These are phyloP conservation scores for Aeminium ludgeri DNA, from an alignment of 495 filamentous ascomycete genomes.

Conservation along the genomic window DNA sequence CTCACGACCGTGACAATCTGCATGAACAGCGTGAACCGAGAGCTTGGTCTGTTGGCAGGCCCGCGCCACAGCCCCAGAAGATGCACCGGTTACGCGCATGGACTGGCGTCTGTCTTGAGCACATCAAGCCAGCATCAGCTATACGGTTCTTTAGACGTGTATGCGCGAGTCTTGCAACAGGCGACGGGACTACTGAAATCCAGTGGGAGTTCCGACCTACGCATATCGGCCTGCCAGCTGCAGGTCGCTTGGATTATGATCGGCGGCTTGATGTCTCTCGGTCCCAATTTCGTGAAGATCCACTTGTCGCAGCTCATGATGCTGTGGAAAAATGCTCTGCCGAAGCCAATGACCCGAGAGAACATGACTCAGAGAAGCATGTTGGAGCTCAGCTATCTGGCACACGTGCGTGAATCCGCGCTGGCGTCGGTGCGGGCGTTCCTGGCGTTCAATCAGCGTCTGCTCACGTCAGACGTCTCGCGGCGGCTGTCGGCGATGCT, in stretches of 20 bases:
- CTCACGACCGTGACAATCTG: slow-evolving; percentile 83
- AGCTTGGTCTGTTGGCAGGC: slow-evolving; percentile 58
- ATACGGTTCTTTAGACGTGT: slow-evolving; percentile 89
- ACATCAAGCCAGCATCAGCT: slow-evolving; percentile 75
- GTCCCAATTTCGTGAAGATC: slow-evolving; percentile 97
- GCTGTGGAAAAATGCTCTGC: slow-evolving; percentile 95
- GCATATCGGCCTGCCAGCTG: slow-evolving; percentile 83
- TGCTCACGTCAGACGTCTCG: slow-evolving; percentile 89
- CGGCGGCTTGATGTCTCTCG: slow-evolving; percentile 87
- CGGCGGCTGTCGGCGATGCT: slow-evolving; percentile 83
- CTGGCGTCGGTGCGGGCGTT: slow-evolving; percentile 82
- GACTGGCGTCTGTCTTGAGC: slow-evolving; percentile 78
- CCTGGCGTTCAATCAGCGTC: slow-evolving; percentile 79
- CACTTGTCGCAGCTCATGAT: slow-evolving; percentile 87
- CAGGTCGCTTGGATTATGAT: slow-evolving; percentile 97
- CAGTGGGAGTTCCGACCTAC: slow-evolving; percentile 77
- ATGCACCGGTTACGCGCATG: slow-evolving; percentile 86
- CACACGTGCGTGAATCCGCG: slow-evolving; percentile 90
- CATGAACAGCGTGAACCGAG: slow-evolving; percentile 85
- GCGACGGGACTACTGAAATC: slow-evolving; percentile 86
- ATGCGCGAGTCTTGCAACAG: slow-evolving; percentile 76
- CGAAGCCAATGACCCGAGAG: slow-evolving; percentile 82
- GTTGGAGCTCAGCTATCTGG: slow-evolving; percentile 79
- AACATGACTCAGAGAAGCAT: slow-evolving; percentile 64
- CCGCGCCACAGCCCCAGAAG: slow-evolving; percentile 64